Base-by-base conservation (phyloP, 306 rosid genomes). In the Canavalia ensiformis region DNA sequence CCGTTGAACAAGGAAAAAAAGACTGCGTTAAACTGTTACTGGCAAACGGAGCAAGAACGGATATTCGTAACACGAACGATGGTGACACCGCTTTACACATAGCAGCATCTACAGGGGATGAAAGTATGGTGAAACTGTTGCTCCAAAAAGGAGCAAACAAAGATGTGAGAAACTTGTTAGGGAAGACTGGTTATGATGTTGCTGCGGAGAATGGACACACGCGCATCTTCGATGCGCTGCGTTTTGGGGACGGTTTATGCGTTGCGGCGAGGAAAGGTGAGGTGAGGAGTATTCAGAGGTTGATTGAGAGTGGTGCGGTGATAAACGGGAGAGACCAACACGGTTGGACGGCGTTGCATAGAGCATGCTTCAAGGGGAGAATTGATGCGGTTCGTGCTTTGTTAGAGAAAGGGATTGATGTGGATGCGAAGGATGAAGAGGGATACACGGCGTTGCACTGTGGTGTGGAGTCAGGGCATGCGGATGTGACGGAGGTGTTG, bases 371-470 rank as follows among this genome's bases (percentile, higher is more conserved):
- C 45, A 94, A 91, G 34, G 98, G 98, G 10, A 68, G 86, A 11
- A 63, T 79, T 0, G 90, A 91, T 0, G 92, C 76, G 2, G 90
- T 84, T 4, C 56, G 88, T 30, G 81, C 44, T 6, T 49, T 94
- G 37, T 3, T 91, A 6, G 92, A 90, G 66, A 90, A 57, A 45
- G 95, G 98, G 9, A 73, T 86, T 2, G 95, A 90, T 1, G 55
- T 79, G 65, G 88, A 86, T 6, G 91, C 90, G 0, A 84, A 78
- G 66, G 98, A 91, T 33, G 90, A 87, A 60, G 95, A 94, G 0
- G 97, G 98, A 2, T 91, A 94, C 83, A 89, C 90, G 0, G 95
- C 98, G 0, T 71, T 91, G 74, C 98, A 94, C 28, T 90, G 97
- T 8, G 98, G 88, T 0, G 92, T 52, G 1, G 97, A 94, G 79